These are phyloP conservation scores for Penicillium sp. DNA, from an alignment of 2,329 filamentous ascomycete species.

Conservation along the genomic window DNA sequence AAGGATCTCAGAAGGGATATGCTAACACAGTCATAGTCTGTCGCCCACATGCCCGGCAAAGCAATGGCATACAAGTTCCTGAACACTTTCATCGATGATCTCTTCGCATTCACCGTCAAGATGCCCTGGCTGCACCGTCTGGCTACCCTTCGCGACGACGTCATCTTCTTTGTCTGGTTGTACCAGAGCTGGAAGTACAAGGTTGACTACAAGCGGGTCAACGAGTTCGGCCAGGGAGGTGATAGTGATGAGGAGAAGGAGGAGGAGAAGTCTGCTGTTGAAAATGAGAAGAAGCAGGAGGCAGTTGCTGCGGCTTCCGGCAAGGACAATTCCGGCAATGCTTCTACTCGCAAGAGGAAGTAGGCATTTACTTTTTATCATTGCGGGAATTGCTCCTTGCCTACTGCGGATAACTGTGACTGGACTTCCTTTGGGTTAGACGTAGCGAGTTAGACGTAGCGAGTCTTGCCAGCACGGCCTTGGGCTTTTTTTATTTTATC, in stretches of 20 bases:
- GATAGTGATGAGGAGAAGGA: slow-evolving; percentile 65
- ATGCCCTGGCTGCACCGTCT: slow-evolving; percentile 93
- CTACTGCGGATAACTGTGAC: background rate
- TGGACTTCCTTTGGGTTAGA: background rate
- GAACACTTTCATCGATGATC: slow-evolving; percentile 97
- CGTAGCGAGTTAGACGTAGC: background rate
- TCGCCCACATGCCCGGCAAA: slow-evolving; percentile 94
- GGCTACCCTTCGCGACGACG: slow-evolving; percentile 85
- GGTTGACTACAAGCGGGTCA: slow-evolving; percentile 84
- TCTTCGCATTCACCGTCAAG: slow-evolving; percentile 98
- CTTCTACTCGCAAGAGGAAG: slow-evolving; percentile 34
- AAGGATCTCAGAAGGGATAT: background rate
- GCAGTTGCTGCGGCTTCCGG: slow-evolving; percentile 26
- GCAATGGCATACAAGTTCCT: slow-evolving; percentile 98
- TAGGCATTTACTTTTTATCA: slow-evolving; percentile 9
- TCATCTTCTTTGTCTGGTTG: slow-evolving; percentile 97
- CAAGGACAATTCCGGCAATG: slow-evolving; percentile 22
- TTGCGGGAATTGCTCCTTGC: background rate
- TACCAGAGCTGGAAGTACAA: slow-evolving; percentile 94
- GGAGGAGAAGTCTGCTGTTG: slow-evolving; percentile 5
- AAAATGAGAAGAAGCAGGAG: slow-evolving; percentile 16
- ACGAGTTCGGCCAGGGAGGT: slow-evolving; percentile 98
- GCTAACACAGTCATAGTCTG: slow-evolving; percentile 43
- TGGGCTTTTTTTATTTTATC: no score
- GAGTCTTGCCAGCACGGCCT: background rate